Evolutionary conservation across 78 protist species (phyloP), one percentile per base, ranked within the genome.

Genomic region (Emiliania huxleyi): DNA sequence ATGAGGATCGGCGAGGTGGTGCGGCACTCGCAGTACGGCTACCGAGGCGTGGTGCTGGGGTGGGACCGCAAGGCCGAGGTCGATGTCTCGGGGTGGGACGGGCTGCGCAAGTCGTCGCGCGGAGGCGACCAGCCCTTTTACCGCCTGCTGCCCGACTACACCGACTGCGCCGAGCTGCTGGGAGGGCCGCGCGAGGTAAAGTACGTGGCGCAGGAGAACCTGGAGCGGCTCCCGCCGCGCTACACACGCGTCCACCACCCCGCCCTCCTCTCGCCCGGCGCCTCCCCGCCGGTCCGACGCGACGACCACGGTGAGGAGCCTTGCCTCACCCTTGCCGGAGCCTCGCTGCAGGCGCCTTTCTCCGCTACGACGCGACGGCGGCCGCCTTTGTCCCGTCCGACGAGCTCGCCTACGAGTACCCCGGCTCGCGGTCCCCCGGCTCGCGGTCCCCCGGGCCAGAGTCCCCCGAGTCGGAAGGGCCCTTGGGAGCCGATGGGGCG

Each of bases 71-170:
- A 48, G 48, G 35, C 85, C n/a, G 48, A 22, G 46, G 44, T 77
- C 33, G 85, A 77, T 21, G 85, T 77, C 18, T 3, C n/a, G 46
- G 44, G 33, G 19, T 77, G 85, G 85, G 85, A 77, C 46, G 85
- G 85, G 37, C 35, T 77, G 48, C 48, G 21, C 35, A 40, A 21
- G 18, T 33, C 23, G 29, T 22, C 49, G 3, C 2, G 3, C 33
- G 85, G 85, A 18, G n/a, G 46, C 23, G 85, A 77, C 29, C 85
- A 77, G 85, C 85, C 85, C 85, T 77, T 77, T 21, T 77, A 77
- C 85, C 44, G 29, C 33, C 11, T 77, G 48, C 23, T 77, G 18
- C 85, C 85, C 44, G 85, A 77, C 46, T 1, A 3, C 35, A 33
- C 29, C 1, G 85, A 77, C 46, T 77, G 81, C 81, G n/a, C 2